Conservation (phyloP, 2,329 filamentous ascomycete genomes). For the Orbilia brochopaga region DNA sequence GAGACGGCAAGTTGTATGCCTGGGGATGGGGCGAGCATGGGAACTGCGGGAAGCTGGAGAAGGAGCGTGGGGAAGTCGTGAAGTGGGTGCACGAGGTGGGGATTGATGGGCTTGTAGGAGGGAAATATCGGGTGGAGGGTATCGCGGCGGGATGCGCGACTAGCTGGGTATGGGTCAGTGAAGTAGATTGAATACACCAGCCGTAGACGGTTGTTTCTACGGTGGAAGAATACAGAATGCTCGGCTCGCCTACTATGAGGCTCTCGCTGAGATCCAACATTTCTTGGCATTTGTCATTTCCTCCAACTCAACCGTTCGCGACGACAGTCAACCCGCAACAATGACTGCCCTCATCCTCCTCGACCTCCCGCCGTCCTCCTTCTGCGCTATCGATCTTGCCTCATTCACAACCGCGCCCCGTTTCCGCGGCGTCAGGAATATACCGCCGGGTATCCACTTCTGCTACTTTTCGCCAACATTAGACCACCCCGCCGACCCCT, state of each 20-base stretch:
- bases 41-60: conserved; percentile 79
- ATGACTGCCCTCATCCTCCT: conserved; percentile 53
- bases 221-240: too few species aligned
- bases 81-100: conserved; percentile 72
- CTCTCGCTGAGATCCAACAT: conserved; percentile 4
- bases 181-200: not conserved
- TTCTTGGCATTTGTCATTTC: conserved; percentile 35
- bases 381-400: conserved; percentile 53
- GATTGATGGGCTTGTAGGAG: conserved; percentile 64
- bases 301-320: conserved; percentile 5
- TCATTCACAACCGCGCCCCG: conserved; percentile 53
- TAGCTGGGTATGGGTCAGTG: conserved; percentile 70
- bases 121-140: conserved; percentile 63
- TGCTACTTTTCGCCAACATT: conserved; percentile 54
- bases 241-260: too few species aligned
- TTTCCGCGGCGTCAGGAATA: conserved; percentile 54
- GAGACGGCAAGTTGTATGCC: conserved; percentile 66
- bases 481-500: conserved; percentile 41
- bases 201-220: too few species aligned
- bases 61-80: conserved; percentile 66
- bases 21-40: conserved; percentile 99
- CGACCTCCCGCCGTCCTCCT: conserved; percentile 52
- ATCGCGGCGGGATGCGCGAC: conserved; percentile 90
- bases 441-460: conserved; percentile 54
- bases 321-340: not conserved